Conservation (phyloP, 164 flowering plant species). For the Nymphaea thermarum region DNA sequence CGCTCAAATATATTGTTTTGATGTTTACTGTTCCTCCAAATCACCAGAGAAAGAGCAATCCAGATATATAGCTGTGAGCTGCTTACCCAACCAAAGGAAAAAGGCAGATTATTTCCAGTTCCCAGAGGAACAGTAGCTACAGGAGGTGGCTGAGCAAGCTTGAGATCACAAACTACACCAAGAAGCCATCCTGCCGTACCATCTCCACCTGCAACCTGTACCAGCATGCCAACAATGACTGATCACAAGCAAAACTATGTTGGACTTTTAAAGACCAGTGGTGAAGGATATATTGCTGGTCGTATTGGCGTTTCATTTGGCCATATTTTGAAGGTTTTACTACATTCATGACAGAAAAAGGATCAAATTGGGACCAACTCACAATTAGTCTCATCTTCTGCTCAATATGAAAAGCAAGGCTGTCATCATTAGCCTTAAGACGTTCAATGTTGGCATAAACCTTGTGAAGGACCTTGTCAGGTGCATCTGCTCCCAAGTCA, state of each 20-base stretch:
- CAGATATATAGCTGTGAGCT: too few relatives aligned
- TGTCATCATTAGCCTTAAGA: conserved; percentile 32
- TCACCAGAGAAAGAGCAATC: too few relatives aligned
- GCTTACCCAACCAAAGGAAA: conserved; percentile 92
- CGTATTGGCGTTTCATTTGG: too few relatives aligned
- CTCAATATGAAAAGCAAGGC: conserved; percentile 32
- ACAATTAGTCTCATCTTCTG: conserved; percentile 59
- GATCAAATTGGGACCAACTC: conserved; percentile 16
- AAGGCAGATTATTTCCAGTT: conserved; percentile 88
- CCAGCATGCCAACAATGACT: background rate
- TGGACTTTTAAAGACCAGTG: too few relatives aligned
- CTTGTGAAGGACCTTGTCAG: conserved; percentile 52
- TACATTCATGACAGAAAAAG: too few relatives aligned
- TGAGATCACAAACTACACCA: conserved; percentile 84
- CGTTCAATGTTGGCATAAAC: conserved; percentile 48
- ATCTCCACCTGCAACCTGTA: conserved; percentile 97
- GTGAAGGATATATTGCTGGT: too few relatives aligned
- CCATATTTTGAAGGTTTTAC: too few relatives aligned
- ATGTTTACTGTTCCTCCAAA: too few relatives aligned
- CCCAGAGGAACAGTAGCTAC: conserved; percentile 93
- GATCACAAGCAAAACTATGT: too few relatives aligned
- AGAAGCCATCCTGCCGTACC: conserved; percentile 96
- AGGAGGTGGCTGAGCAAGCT: conserved; percentile 65
- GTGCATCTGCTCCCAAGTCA: conserved; percentile 56
- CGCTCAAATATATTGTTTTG: too few relatives aligned